Percentiles rank a stretch among this genome's conserved stretches.
phyloP scores from a whole-genome alignment of 1,139 yeast genomes.

The Sugiyamaella japonica region DNA sequence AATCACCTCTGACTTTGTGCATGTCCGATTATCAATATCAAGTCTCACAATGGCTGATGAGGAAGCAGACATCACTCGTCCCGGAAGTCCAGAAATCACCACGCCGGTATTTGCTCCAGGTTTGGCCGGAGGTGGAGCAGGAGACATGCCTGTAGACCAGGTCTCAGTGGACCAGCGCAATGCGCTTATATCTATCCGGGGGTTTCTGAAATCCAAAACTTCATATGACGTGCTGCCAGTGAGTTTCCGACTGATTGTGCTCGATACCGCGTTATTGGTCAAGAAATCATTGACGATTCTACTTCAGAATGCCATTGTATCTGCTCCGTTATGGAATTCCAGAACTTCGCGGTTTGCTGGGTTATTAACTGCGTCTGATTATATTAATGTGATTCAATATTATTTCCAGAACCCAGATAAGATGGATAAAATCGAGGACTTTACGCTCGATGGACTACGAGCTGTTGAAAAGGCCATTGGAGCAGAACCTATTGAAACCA shows the following conservation, averaged over 20 bases:
- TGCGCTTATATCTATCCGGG: slow-evolving; percentile 19
- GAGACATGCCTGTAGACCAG: slow-evolving; percentile 11
- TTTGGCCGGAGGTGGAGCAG: not conserved
- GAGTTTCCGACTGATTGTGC: slow-evolving; percentile 85
- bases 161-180: slow-evolving; percentile 18
- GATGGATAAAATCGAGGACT: slow-evolving; percentile 82
- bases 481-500: slow-evolving; percentile 84
- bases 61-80: slow-evolving; percentile 5
- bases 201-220: slow-evolving; percentile 81
- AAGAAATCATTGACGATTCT: slow-evolving; percentile 88
- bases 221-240: slow-evolving; percentile 97
- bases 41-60: not conserved
- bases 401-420: slow-evolving; percentile 90
- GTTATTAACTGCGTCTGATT: slow-evolving; percentile 85
- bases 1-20: too few species aligned
- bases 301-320: slow-evolving; percentile 89
- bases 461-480: slow-evolving; percentile 89
- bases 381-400: slow-evolving; percentile 92
- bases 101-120: slow-evolving; percentile 11
- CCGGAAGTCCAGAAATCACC: slow-evolving; percentile 11
- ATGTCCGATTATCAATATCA: too few species aligned
- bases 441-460: slow-evolving; percentile 76
- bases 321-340: slow-evolving; percentile 97
- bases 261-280: slow-evolving; percentile 87
- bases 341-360: slow-evolving; percentile 92